phyloP scores from a whole-genome alignment of 1,284 basidiomycete species.

The Heterobasidion occidentale region DNA sequence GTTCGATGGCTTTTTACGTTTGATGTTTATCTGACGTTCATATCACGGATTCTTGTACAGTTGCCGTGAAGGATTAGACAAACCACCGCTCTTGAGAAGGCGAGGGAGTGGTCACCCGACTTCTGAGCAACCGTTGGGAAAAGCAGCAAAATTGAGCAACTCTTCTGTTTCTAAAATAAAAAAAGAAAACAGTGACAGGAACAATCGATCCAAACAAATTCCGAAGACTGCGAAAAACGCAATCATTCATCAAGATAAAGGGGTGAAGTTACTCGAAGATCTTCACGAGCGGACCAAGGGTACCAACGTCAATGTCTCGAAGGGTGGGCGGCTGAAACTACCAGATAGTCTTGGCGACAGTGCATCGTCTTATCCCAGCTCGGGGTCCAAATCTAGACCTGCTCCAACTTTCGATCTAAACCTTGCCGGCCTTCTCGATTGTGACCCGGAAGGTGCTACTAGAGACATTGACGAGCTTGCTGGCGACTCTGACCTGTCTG shows the following conservation, averaged over 20 bases:
- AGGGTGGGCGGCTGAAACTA: slow-evolving; percentile 40
- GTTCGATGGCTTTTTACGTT: slow-evolving; percentile 9
- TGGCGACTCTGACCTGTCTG: slow-evolving; percentile 14
- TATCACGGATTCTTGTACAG: slow-evolving; percentile 25
- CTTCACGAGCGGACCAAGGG: slow-evolving; percentile 38
- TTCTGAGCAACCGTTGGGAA: slow-evolving; percentile 4
- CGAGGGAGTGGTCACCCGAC: slow-evolving; percentile 1
- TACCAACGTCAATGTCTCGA: slow-evolving; percentile 29
- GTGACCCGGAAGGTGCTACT: slow-evolving; percentile 23
- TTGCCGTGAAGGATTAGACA: slow-evolving; percentile 60
- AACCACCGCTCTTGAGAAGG: slow-evolving; percentile 37
- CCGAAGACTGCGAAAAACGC: not conserved
- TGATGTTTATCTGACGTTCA: slow-evolving; percentile 1
- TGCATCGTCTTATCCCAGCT: not conserved
- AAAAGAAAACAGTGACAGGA: not conserved
- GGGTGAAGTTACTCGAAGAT: slow-evolving; percentile 34
- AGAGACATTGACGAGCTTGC: not conserved
- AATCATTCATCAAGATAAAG: slow-evolving; percentile 13
- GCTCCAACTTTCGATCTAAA: slow-evolving; percentile 45
- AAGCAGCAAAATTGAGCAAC: slow-evolving; percentile 1
- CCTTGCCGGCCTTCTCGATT: slow-evolving; percentile 35
- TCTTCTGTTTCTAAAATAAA: not conserved
- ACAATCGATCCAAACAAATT: not conserved
- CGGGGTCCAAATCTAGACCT: slow-evolving; percentile 20
- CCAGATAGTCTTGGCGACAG: slow-evolving; percentile 16